Conservation (phyloP, 2,329 filamentous ascomycete species). For the Aotearoamyces nothofagi region DNA sequence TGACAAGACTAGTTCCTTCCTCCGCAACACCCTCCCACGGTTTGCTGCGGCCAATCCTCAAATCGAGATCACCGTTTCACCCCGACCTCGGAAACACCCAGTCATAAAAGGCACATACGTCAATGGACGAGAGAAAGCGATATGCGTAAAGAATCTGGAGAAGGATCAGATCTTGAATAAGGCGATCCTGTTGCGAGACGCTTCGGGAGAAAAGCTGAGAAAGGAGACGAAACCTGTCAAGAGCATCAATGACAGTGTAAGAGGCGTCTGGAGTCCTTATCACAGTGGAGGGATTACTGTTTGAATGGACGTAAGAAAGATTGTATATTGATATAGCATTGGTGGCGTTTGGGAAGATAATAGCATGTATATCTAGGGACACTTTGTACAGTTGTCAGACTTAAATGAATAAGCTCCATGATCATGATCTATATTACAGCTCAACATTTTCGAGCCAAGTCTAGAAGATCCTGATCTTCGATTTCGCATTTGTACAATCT, state of each 20-base stretch:
- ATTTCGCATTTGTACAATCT: no score
- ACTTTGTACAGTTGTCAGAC: not conserved
- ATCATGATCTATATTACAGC: no score
- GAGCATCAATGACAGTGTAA: constrained; percentile 49
- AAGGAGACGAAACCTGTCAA: constrained; percentile 46
- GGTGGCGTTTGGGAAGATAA: constrained; percentile 10
- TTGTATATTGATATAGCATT: constrained; percentile 6
- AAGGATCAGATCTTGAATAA: constrained; percentile 70
- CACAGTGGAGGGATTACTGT: constrained; percentile 33
- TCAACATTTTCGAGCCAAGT: no score
- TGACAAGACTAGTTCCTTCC: constrained; percentile 48
- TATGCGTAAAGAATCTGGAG: constrained; percentile 81
- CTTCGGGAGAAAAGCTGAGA: constrained; percentile 60
- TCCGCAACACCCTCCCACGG: constrained; percentile 56
- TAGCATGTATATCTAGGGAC: not conserved
- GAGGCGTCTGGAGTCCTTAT: constrained; percentile 58
- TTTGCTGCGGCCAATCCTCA: constrained; percentile 75
- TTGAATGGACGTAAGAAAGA: constrained; percentile 26
- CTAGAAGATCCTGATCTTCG: no score
- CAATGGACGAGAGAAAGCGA: constrained; percentile 71
- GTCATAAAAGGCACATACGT: constrained; percentile 83
- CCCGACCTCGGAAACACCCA: constrained; percentile 78
- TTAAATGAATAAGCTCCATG: no score
- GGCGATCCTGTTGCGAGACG: constrained; percentile 55
- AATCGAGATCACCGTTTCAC: constrained; percentile 84